Evolutionary conservation across 495 filamentous ascomycete genomes (phyloP), one percentile per base, ranked within the genome.

Genomic region (Podospora pseudoanserina): DNA sequence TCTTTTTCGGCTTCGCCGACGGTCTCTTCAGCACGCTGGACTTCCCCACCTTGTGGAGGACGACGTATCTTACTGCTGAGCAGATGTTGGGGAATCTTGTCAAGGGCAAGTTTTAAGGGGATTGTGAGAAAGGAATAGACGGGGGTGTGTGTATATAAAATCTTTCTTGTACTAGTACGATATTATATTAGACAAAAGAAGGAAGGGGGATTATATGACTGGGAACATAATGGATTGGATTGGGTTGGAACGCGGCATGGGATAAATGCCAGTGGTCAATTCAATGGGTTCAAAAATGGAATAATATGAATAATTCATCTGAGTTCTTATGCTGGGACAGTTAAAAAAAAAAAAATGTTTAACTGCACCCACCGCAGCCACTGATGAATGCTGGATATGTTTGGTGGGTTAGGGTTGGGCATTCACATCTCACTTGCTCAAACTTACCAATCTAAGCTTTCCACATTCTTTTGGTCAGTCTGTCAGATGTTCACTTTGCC

Each of bases 1-100:
- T 96, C 30, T 88, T 89, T 78, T 95, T 96, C 79, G 92, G 92
- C 19, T 94, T 88, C 75, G 89, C 91, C 70, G 92, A 95, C 82
- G 87, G 85, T 66, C 83, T 94, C 67, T 86, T 83, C 62, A 90
- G 87, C 75, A 93, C 90, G 5, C 82, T 94, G 65, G 91, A 95
- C 75, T 83, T 94, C 77, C 86, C 84, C 5, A 94, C 92, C 26
- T 77, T 96, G 69, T 94, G 90, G 90, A 86, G 86, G 68, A 96
- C 89, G 19, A 84, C 85, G 30, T 83, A 80, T 69, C 80, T 93
- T 58, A 96, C 91, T 1, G 91, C 76, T 7, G 79, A 86, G 39
- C 86, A 93, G 82, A 94, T 93, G 86, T 78, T 92, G 27, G 73
- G 70, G 23, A 93, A 96, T 76, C 75, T 93, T 71, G 74, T 88